Conservation (phyloP, 2,329 filamentous ascomycete genomes). For the Curvularia sp. region DNA sequence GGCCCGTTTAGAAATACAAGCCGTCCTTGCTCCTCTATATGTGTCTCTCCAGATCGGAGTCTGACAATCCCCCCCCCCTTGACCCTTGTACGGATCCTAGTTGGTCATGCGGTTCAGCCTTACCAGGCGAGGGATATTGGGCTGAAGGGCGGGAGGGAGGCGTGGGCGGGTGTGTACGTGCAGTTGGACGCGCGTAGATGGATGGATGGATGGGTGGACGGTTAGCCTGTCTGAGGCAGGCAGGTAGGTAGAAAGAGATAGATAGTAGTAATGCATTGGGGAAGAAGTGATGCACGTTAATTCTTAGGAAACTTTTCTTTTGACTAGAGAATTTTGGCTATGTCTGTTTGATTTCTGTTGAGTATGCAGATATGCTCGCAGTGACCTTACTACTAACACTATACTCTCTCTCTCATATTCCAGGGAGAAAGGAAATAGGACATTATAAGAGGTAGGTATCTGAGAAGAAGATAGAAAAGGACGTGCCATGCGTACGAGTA, state of each 20-base stretch:
- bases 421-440: background rate
- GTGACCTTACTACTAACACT: background rate
- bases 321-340: background rate
- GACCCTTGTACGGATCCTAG: no score
- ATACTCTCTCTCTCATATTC: background rate
- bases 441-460: background rate
- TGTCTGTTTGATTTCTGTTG: background rate
- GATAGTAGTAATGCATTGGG: background rate
- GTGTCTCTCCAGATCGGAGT: background rate
- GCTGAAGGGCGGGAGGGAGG: background rate
- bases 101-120: background rate
- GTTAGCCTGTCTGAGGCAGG: no score
- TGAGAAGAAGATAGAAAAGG: background rate
- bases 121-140: background rate
- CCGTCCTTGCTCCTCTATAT: no score
- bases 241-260: background rate
- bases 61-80: background rate
- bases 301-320: background rate
- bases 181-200: background rate
- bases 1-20: no score
- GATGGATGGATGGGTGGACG: background rate
- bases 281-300: background rate
- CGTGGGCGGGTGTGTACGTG: background rate
- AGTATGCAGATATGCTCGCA: background rate
- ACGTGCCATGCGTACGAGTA: constrained; percentile 2